Conservation (phyloP, 2,329 filamentous ascomycete species). For the Tricladium varicosporioides region DNA sequence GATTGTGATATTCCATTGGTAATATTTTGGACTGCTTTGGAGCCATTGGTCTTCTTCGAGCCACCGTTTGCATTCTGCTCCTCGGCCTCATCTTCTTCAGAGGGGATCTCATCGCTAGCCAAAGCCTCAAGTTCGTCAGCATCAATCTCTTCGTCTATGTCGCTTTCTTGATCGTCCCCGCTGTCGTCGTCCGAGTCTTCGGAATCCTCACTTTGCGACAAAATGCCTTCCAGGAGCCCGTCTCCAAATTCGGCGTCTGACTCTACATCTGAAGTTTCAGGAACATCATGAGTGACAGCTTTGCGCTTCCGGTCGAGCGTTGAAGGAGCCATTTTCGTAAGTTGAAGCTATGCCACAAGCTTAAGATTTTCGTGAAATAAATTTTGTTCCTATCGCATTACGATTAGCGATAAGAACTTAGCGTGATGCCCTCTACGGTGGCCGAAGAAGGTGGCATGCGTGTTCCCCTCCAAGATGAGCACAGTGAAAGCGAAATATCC, state of each 20-base stretch:
- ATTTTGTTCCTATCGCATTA: slow-evolving; percentile 15
- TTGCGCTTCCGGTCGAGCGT: slow-evolving; percentile 55
- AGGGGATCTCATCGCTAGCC: slow-evolving; percentile 50
- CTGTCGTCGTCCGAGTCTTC: slow-evolving; percentile 56
- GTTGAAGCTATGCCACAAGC: slow-evolving; percentile 5
- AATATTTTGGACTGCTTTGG: slow-evolving; percentile 34
- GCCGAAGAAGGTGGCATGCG: too few species aligned
- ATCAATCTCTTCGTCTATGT: slow-evolving; percentile 41
- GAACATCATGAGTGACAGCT: slow-evolving; percentile 53
- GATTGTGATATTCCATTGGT: slow-evolving; percentile 28
- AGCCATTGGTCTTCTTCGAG: slow-evolving; percentile 39
- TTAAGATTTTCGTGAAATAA: slow-evolving; percentile 15
- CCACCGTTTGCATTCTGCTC: slow-evolving; percentile 39
- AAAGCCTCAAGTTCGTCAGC: slow-evolving; percentile 40
- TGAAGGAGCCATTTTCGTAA: slow-evolving; percentile 28
- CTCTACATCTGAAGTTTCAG: slow-evolving; percentile 46
- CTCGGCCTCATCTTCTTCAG: slow-evolving; percentile 34
- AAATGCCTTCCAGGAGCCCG: slow-evolving; percentile 52
- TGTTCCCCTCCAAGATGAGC: slow-evolving; percentile 21
- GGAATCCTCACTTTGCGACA: slow-evolving; percentile 57
- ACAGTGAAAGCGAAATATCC: slow-evolving; percentile 13
- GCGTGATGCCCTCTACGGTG: too few species aligned
- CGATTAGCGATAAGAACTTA: slow-evolving; percentile 8
- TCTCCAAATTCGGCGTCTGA: slow-evolving; percentile 61
- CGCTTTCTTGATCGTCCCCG: slow-evolving; percentile 44